Evolutionary conservation across 1,139 yeast genomes (phyloP).

Genomic region (Saccharomyces hybrid): DNA sequence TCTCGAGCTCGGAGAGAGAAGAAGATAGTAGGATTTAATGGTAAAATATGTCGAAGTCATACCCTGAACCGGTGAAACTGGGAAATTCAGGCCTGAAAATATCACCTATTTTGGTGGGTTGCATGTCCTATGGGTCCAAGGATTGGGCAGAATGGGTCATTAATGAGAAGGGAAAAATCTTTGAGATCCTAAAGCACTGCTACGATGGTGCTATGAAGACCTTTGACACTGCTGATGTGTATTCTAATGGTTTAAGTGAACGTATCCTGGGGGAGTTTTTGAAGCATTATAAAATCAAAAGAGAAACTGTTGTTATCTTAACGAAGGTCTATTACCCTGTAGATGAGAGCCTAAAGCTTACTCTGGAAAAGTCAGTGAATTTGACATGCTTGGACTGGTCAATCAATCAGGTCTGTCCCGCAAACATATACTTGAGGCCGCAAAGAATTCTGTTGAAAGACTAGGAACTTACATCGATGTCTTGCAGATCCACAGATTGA

Average conservation of each 20-base stretch:
- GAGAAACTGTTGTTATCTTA: conserved; percentile 36
- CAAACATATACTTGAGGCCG: conserved; percentile 42
- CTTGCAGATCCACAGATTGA: conserved; percentile 42
- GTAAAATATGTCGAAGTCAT: background rate
- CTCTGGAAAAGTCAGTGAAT: conserved; percentile 8
- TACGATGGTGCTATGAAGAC: conserved; percentile 41
- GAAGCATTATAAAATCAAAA: conserved; percentile 32
- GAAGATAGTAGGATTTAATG: background rate
- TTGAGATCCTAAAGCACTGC: conserved; percentile 36
- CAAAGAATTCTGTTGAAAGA: conserved; percentile 35
- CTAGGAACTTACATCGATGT: conserved; percentile 44
- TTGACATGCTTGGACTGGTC: conserved; percentile 13
- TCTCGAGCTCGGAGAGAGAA: background rate
- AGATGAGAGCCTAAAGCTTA: conserved; percentile 17
- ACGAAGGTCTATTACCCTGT: conserved; percentile 11
- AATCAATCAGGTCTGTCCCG: conserved; percentile 38
- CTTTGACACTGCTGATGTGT: conserved; percentile 39
- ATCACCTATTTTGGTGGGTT: conserved; percentile 43
- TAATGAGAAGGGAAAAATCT: conserved; percentile 31
- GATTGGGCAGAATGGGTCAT: conserved; percentile 38
- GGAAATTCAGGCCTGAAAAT: conserved; percentile 38
- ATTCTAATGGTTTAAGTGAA: conserved; percentile 36
- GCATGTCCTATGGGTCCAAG: conserved; percentile 42
- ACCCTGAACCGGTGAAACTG: conserved; percentile 7
- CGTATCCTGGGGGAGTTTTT: conserved; percentile 34